A percentile compares a stretch with the other conserved stretches of the same genome.
These are phyloP conservation scores for Hordeum pubiflorum DNA, from an alignment of 202 grass and related monocot genomes.

Conservation along the genomic window DNA sequence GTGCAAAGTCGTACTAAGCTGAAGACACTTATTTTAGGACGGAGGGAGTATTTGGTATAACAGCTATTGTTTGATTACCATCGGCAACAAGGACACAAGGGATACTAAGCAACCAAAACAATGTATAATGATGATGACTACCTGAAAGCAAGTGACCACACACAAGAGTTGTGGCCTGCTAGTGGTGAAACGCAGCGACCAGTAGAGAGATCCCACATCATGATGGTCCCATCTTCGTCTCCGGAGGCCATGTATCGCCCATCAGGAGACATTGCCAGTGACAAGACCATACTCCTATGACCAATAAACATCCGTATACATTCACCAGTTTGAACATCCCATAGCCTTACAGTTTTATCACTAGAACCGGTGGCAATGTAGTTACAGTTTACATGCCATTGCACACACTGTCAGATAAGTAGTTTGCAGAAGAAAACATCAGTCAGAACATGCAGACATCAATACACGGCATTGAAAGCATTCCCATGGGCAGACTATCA, in stretches of 20 bases:
- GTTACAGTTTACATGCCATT: constrained; percentile 98
- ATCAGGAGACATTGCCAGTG: constrained; percentile 89
- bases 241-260: constrained; percentile 90
- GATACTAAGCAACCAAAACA: background rate
- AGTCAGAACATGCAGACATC: background rate
- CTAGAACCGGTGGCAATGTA: constrained; percentile 90
- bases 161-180: constrained; percentile 75
- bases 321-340: constrained; percentile 90
- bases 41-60: background rate
- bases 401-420: constrained; percentile 68
- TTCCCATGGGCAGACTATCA: background rate
- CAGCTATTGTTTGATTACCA: background rate
- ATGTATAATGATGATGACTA: constrained; percentile 12
- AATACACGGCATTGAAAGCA: no score
- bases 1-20: no score
- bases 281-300: constrained; percentile 91
- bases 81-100: background rate
- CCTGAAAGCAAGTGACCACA: constrained; percentile 80
- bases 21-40: no score
- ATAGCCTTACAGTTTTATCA: constrained; percentile 90
- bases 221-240: constrained; percentile 89
- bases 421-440: background rate
- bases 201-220: constrained; percentile 95
- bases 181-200: constrained; percentile 70
- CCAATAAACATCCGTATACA: constrained; percentile 92